phyloP scores from a whole-genome alignment of 75 land plant species.

The Gnetum montanum region DNA sequence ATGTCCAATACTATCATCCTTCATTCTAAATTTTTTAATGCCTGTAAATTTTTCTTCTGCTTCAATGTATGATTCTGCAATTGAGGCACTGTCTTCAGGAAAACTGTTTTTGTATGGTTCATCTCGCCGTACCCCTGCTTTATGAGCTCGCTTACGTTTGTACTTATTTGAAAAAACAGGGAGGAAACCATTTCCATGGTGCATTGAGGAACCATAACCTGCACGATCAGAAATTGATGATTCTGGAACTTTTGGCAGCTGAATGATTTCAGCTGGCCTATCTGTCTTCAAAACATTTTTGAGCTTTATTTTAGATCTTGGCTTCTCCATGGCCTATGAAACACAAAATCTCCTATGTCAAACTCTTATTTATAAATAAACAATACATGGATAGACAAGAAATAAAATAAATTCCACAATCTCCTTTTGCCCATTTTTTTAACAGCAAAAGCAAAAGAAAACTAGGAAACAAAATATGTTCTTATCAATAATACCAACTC shows the following conservation, averaged over 20 bases:
- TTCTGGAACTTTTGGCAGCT: neutral
- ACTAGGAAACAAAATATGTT: too few relatives aligned
- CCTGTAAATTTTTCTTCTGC: neutral
- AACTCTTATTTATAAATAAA: too few relatives aligned
- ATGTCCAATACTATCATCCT: neutral
- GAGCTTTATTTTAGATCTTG: conserved; percentile 4
- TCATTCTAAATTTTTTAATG: too few relatives aligned
- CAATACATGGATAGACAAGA: too few relatives aligned
- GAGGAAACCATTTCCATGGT: neutral
- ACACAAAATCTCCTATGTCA: too few relatives aligned
- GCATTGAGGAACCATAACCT: neutral
- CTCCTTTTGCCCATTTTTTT: too few relatives aligned
- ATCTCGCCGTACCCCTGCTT: neutral
- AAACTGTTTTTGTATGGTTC: neutral
- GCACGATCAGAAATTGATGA: neutral
- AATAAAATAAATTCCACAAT: too few relatives aligned
- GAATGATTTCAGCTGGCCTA: neutral
- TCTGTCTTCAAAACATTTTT: neutral
- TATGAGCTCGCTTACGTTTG: conserved; percentile 4
- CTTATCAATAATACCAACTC: too few relatives aligned
- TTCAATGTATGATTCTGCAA: neutral
- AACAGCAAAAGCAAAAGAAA: too few relatives aligned
- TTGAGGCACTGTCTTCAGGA: neutral
- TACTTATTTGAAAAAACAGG: neutral
- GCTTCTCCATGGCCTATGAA: conserved; percentile 6